These are phyloP conservation scores for Bisporella sp. DNA, from an alignment of 2,329 filamentous ascomycete species.

Conservation along the genomic window DNA sequence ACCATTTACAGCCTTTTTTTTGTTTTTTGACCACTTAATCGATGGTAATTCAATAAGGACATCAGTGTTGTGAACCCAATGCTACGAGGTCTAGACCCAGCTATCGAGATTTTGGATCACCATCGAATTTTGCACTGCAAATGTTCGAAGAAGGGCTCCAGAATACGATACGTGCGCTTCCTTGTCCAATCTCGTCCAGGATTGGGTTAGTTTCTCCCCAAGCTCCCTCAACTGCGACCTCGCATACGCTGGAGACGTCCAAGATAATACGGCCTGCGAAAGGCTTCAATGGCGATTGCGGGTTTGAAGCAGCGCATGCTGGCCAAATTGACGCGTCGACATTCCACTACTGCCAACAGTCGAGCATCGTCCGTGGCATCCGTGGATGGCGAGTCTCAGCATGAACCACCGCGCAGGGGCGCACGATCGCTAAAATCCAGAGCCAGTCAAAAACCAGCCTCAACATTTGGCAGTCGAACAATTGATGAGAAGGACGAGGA, in stretches of 20 bases:
- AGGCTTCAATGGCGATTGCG: conserved; percentile 19
- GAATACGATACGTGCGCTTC: neutral
- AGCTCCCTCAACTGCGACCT: neutral
- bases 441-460: conserved; percentile 3
- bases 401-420: neutral
- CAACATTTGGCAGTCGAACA: conserved; percentile 6
- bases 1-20: too few relatives aligned
- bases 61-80: too few relatives aligned
- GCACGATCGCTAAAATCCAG: neutral
- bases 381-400: conserved; percentile 7
- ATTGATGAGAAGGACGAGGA: conserved; percentile 11
- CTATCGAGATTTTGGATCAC: neutral
- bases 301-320: conserved; percentile 18
- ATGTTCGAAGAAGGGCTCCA: neutral
- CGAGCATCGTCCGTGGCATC: conserved; percentile 12
- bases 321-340: conserved; percentile 18
- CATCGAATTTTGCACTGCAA: neutral
- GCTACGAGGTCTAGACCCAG: too few relatives aligned
- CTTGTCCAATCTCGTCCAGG: too few relatives aligned
- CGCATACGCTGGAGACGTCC: neutral
- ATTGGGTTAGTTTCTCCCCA: neutral
- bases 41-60: too few relatives aligned
- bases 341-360: conserved; percentile 7
- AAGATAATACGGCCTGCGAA: neutral
- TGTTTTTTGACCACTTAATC: too few relatives aligned